Evolutionary conservation across 2,329 filamentous ascomycete species (phyloP).

Genomic region (Penicillium expansum): DNA sequence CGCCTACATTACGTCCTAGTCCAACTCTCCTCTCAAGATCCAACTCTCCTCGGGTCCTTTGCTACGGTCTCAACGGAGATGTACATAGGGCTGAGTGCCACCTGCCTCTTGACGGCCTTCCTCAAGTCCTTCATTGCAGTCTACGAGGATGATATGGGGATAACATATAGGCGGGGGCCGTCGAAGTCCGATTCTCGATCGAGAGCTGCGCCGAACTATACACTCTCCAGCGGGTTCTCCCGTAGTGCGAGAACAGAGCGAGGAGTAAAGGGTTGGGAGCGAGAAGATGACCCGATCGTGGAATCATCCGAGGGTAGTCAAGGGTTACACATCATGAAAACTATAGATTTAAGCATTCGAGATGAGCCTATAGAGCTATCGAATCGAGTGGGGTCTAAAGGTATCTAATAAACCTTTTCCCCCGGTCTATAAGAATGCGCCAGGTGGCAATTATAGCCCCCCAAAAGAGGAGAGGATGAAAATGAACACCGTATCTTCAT

Average conservation of each 20-base stretch:
- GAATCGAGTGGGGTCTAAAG: neutral
- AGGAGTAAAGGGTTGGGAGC: neutral
- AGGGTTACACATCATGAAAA: neutral
- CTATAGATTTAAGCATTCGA: neutral
- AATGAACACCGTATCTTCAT: no score
- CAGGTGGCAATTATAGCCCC: no score
- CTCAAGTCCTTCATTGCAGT: constrained; percentile 16
- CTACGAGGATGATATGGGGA: constrained; percentile 3
- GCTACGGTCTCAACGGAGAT: constrained; percentile 15
- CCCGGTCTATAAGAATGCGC: neutral
- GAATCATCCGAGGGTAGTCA: neutral
- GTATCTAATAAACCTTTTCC: neutral
- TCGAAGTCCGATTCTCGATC: neutral
- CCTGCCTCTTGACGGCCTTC: constrained; percentile 14
- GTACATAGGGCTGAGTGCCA: constrained; percentile 13
- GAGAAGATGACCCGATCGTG: neutral
- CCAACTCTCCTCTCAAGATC: constrained; percentile 11
- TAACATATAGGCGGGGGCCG: constrained; percentile 7
- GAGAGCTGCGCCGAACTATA: neutral
- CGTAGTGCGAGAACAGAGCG: neutral
- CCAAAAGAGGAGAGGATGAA: no score
- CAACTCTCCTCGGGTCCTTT: constrained; percentile 14
- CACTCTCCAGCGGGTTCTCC: neutral
- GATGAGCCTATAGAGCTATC: neutral
- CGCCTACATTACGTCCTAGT: constrained; percentile 9